Conservation (phyloP, 2,329 filamentous ascomycete species). For the Colletotrichum melonis region DNA sequence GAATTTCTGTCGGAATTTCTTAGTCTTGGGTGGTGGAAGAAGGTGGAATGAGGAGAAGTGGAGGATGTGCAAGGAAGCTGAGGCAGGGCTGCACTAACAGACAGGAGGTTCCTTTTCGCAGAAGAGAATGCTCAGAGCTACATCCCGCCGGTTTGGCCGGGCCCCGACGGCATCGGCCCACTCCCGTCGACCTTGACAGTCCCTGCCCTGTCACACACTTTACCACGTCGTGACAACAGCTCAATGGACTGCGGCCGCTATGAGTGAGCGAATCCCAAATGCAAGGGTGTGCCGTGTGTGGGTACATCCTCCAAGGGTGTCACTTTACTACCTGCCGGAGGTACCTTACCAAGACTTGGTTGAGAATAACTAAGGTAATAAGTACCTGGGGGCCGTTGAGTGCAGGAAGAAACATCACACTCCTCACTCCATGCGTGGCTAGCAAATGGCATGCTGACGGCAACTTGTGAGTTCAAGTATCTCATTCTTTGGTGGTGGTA, state of each 20-base stretch:
- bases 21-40: conserved; percentile 9
- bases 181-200: neutral
- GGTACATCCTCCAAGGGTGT: conserved; percentile 9
- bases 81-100: neutral
- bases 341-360: conserved; percentile 7
- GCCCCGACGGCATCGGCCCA: neutral
- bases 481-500: neutral
- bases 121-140: neutral
- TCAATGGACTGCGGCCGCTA: conserved; percentile 30
- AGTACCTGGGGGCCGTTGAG: neutral
- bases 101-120: neutral
- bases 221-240: conserved; percentile 17
- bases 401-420: neutral
- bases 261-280: conserved; percentile 7
- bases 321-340: conserved; percentile 11
- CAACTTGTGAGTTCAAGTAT: neutral
- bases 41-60: conserved; percentile 22
- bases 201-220: neutral
- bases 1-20: conserved; percentile 14
- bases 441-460: neutral
- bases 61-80: neutral
- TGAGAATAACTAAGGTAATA: neutral
- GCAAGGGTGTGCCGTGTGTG: conserved; percentile 26
- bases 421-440: neutral
- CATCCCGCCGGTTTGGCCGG: neutral